phyloP scores from a whole-genome alignment of 1,284 basidiomycete species.

The Moesziomyces parantarcticus region DNA sequence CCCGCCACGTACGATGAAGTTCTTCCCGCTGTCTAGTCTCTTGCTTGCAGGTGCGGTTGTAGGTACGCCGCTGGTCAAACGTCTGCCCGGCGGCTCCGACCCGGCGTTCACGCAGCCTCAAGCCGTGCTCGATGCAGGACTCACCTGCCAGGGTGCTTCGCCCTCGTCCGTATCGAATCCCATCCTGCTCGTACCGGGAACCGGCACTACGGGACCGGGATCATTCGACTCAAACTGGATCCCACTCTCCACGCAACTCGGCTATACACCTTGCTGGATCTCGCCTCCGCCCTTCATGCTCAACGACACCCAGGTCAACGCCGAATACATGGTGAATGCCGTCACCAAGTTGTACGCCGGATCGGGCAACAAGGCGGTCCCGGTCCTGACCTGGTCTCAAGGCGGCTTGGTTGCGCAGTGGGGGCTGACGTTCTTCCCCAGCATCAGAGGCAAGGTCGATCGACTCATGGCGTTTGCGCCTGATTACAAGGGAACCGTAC shows the following conservation, averaged over 20 bases:
- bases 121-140: slow-evolving; percentile 13
- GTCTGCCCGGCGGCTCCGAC: slow-evolving; percentile 21
- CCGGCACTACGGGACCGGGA: slow-evolving; percentile 18
- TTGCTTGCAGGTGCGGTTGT: not conserved
- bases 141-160: slow-evolving; percentile 17
- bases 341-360: slow-evolving; percentile 18
- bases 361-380: slow-evolving; percentile 9
- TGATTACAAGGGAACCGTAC: slow-evolving; percentile 39
- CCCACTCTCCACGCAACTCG: slow-evolving; percentile 22
- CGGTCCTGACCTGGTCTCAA: slow-evolving; percentile 43
- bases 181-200: slow-evolving; percentile 45
- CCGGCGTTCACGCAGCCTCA: slow-evolving; percentile 17
- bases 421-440: slow-evolving; percentile 42
- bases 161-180: slow-evolving; percentile 33
- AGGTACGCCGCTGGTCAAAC: slow-evolving; percentile 20
- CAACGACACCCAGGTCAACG: slow-evolving; percentile 36
- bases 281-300: slow-evolving; percentile 42
- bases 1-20: slow-evolving; percentile 7
- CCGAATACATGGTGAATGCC: slow-evolving; percentile 48
- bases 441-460: slow-evolving; percentile 16
- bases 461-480: slow-evolving; percentile 38
- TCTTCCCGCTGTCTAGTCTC: not conserved
- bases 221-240: slow-evolving; percentile 43
- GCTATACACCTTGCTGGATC: slow-evolving; percentile 40
- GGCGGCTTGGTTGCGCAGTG: slow-evolving; percentile 30